A percentile compares a stretch with the other conserved stretches of the same genome.
Evolutionary conservation across 2,329 filamentous ascomycete genomes (phyloP).

Genomic region (Mycosphaerelloides madeirae): DNA sequence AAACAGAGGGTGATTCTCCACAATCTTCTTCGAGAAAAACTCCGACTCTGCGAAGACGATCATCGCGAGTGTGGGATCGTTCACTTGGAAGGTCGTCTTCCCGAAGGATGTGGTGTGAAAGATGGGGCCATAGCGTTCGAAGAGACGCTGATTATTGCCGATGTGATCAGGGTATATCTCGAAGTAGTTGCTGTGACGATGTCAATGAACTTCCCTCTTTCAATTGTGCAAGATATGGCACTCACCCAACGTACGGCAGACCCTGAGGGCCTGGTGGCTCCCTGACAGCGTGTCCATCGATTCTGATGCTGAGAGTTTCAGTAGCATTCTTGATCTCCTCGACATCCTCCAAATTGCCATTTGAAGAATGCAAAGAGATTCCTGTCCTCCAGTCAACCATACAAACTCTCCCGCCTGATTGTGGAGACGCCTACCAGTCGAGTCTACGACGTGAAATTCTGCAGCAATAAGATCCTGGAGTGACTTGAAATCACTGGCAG

Average conservation of each 20-base stretch:
- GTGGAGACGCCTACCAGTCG: slow-evolving; percentile 19
- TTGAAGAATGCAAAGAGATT: slow-evolving; percentile 13
- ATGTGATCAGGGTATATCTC: slow-evolving; percentile 40
- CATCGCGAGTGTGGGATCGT: slow-evolving; percentile 34
- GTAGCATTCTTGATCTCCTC: slow-evolving; percentile 16
- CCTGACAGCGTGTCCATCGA: slow-evolving; percentile 48
- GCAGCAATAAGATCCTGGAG: slow-evolving; percentile 26
- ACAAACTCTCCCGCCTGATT: background rate
- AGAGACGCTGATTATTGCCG: slow-evolving; percentile 40
- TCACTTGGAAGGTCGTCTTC: slow-evolving; percentile 32
- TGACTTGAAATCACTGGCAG: slow-evolving; percentile 23
- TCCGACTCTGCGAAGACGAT: slow-evolving; percentile 33
- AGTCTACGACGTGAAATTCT: slow-evolving; percentile 30
- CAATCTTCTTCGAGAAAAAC: slow-evolving; percentile 42
- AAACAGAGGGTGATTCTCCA: slow-evolving; percentile 28
- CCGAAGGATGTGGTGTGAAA: slow-evolving; percentile 38
- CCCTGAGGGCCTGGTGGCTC: slow-evolving; percentile 37
- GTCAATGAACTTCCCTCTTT: no score
- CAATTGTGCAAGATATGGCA: background rate
- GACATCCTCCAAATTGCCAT: slow-evolving; percentile 8
- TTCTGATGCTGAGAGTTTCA: slow-evolving; percentile 36
- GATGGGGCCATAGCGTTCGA: slow-evolving; percentile 36
- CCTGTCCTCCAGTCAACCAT: slow-evolving; percentile 5
- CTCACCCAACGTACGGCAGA: slow-evolving; percentile 33
- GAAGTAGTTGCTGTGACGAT: slow-evolving; percentile 23